Conservation (phyloP, 164 flowering plant genomes). For the Tetracentron sinense region DNA sequence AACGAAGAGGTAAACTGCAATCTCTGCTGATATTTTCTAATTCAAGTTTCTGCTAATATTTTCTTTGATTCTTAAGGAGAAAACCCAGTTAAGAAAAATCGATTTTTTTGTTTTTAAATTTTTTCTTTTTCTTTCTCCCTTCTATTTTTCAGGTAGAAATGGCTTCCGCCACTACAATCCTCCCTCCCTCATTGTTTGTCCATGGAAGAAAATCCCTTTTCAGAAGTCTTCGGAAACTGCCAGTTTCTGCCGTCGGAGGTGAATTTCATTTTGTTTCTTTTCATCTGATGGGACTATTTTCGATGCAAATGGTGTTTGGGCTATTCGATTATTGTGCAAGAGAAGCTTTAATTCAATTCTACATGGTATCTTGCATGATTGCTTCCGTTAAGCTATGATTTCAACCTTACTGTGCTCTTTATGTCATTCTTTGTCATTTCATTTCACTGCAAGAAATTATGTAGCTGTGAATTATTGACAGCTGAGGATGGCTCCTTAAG, state of each 20-base stretch:
- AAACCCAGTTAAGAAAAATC: neutral
- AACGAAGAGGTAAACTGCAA: too few relatives aligned
- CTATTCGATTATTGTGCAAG: neutral
- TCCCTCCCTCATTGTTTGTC: conserved; percentile 33
- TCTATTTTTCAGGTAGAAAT: conserved; percentile 18
- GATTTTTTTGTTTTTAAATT: neutral
- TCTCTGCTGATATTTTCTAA: too few relatives aligned
- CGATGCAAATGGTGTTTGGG: neutral
- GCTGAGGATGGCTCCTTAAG: neutral
- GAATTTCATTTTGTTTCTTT: neutral
- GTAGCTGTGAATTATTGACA: too few relatives aligned
- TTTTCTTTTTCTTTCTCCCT: neutral
- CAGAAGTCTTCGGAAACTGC: conserved; percentile 20
- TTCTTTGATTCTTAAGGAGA: neutral
- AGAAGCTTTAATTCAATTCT: neutral
- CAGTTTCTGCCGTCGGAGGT: conserved; percentile 28
- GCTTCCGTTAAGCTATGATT: neutral
- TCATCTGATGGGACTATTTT: neutral
- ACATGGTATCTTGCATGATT: neutral
- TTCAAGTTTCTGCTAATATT: too few relatives aligned
- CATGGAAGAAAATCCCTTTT: conserved; percentile 34
- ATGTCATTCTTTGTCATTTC: too few relatives aligned
- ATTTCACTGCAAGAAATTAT: too few relatives aligned
- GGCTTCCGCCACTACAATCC: conserved; percentile 34
- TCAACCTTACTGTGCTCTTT: too few relatives aligned